These are phyloP conservation scores for Chlamydomonas incerta DNA, from an alignment of 139 green algal genomes.

Conservation along the genomic window DNA sequence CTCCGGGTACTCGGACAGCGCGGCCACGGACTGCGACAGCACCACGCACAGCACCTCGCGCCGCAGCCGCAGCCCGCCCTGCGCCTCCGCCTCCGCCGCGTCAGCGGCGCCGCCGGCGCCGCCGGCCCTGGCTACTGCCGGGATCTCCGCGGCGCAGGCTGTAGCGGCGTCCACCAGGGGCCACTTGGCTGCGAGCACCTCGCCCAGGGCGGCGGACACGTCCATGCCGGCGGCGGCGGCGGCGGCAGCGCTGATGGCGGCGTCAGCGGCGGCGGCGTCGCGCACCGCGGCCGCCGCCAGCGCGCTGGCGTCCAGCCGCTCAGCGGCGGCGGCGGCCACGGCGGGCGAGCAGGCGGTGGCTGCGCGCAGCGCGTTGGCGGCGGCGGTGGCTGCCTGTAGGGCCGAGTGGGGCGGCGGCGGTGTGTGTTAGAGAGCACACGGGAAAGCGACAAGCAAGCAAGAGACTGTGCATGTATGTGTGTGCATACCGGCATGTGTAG, in stretches of 20 bases:
- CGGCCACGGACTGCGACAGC: conserved; percentile 8
- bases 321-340: neutral
- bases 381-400: neutral
- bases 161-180: conserved; percentile 31
- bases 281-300: conserved; percentile 28
- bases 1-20: conserved; percentile 37
- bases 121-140: too few species aligned
- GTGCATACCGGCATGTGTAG: too few species aligned
- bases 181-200: conserved; percentile 32
- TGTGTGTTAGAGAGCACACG: neutral
- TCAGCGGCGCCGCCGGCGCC: neutral
- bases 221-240: neutral
- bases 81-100: neutral
- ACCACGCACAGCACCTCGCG: neutral
- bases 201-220: neutral
- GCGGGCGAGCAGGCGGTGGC: neutral
- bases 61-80: neutral
- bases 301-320: conserved; percentile 7
- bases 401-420: too few species aligned
- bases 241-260: neutral
- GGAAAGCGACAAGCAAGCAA: too few species aligned
- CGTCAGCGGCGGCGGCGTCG: neutral
- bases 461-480: too few species aligned
- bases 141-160: neutral
- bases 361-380: conserved; percentile 12